These are phyloP conservation scores for Rhizopogon roseolus DNA, from an alignment of 768 basidiomycete species.

Conservation along the genomic window DNA sequence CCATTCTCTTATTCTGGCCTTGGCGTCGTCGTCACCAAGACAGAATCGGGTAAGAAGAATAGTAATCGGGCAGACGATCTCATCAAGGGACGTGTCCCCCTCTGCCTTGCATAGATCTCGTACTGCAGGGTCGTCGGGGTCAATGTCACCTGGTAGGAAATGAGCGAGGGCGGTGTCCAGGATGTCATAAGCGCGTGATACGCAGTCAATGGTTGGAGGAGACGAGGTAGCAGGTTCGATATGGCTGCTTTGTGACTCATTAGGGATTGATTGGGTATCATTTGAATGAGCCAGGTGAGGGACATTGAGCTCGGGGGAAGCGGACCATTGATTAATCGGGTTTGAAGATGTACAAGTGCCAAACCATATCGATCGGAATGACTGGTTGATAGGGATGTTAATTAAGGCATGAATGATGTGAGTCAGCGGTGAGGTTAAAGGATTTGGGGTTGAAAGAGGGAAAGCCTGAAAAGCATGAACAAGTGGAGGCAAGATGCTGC, in stretches of 20 bases:
- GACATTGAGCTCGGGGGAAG: constrained; percentile 5
- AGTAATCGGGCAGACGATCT: constrained; percentile 70
- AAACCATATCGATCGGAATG: constrained; percentile 61
- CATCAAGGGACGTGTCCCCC: constrained; percentile 63
- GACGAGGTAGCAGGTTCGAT: constrained; percentile 23
- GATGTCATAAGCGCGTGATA: constrained; percentile 63
- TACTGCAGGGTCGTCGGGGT: constrained; percentile 61
- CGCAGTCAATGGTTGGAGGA: constrained; percentile 37
- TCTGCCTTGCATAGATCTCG: constrained; percentile 48
- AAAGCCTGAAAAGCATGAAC: constrained; percentile 67
- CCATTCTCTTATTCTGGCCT: constrained; percentile 55
- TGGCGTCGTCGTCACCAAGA: constrained; percentile 53
- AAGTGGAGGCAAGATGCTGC: constrained; percentile 66
- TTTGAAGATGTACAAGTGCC: constrained; percentile 31
- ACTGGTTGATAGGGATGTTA: constrained; percentile 61
- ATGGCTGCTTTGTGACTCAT: constrained; percentile 17
- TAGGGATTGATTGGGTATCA: constrained; percentile 6
- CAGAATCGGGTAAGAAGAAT: constrained; percentile 73
- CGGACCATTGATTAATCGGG: no score
- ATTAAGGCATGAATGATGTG: constrained; percentile 83
- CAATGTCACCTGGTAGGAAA: constrained; percentile 62
- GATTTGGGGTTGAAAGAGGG: constrained; percentile 55
- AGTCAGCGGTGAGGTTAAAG: constrained; percentile 69
- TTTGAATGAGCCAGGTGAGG: background rate
- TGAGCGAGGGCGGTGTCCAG: constrained; percentile 54